Evolutionary conservation across 2,329 filamentous ascomycete genomes (phyloP).

Genomic region (Sporothrix euskadiensis): DNA sequence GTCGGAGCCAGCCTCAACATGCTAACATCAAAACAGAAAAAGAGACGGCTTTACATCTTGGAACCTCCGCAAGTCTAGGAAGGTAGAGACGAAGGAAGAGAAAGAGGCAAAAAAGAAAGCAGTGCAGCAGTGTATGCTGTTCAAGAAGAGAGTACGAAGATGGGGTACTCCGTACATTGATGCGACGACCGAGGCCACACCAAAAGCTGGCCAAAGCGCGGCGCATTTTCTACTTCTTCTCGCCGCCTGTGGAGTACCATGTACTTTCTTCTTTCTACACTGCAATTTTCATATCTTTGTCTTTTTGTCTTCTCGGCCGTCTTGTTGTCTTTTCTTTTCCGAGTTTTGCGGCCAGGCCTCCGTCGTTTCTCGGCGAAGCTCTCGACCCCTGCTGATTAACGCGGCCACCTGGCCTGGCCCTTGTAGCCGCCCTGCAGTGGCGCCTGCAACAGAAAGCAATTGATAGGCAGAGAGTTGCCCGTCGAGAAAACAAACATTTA

Average conservation of each 20-base stretch:
- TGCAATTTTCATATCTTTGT: neutral
- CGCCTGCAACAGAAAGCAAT: neutral
- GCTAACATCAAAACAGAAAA: neutral
- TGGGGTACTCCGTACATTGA: neutral
- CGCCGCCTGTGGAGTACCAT: neutral
- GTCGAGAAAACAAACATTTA: constrained; percentile 8
- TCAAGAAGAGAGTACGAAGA: neutral
- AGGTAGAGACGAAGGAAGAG: neutral
- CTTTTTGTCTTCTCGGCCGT: neutral
- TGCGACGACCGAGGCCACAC: neutral
- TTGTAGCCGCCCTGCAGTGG: constrained; percentile 7
- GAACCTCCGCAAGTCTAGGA: neutral
- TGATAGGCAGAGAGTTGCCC: neutral
- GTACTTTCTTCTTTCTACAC: neutral
- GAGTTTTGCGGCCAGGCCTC: constrained; percentile 3
- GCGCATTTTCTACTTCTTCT: neutral
- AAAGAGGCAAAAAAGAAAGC: neutral
- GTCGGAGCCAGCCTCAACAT: neutral
- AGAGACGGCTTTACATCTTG: neutral
- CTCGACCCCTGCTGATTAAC: neutral
- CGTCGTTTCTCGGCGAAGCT: neutral
- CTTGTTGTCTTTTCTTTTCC: neutral
- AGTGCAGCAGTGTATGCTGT: neutral
- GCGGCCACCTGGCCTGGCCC: neutral
- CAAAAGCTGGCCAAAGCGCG: constrained; percentile 11